Percentiles rank a stretch among this genome's conserved stretches.
Evolutionary conservation across 73 alveolate species (phyloP).

Genomic region (Symbiodinium natans): DNA sequence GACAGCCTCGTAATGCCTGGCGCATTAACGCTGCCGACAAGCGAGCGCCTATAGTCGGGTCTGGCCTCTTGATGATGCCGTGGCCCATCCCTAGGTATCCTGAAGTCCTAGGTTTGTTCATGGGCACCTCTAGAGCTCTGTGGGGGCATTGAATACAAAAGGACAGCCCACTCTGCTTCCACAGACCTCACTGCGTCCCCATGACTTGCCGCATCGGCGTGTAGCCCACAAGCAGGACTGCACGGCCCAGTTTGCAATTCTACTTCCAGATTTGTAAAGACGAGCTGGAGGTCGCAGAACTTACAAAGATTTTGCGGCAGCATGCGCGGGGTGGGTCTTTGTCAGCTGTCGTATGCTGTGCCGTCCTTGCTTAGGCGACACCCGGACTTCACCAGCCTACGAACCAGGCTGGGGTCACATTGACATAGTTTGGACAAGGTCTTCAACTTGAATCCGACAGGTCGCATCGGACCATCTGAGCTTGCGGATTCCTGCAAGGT

Average conservation of each 20-base stretch:
- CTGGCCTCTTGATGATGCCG: slow-evolving; percentile 9
- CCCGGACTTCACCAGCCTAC: too few relatives aligned
- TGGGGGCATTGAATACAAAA: neutral
- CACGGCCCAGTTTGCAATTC: neutral
- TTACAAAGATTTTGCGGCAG: neutral
- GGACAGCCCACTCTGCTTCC: neutral
- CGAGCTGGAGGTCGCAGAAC: slow-evolving; percentile 10
- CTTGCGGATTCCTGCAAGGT: too few relatives aligned
- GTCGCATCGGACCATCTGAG: too few relatives aligned
- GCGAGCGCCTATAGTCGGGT: neutral
- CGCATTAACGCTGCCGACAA: neutral
- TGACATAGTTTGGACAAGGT: too few relatives aligned
- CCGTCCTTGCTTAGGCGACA: too few relatives aligned
- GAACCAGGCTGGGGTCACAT: too few relatives aligned
- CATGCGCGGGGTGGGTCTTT: neutral
- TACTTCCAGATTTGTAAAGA: neutral
- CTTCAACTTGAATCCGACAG: too few relatives aligned
- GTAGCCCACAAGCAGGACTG: slow-evolving; percentile 9
- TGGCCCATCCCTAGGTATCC: neutral
- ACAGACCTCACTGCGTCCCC: neutral
- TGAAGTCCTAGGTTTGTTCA: too few relatives aligned
- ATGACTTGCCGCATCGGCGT: neutral
- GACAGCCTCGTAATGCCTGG: neutral
- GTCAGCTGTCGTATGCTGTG: neutral
- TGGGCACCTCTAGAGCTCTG: neutral